phyloP scores from a whole-genome alignment of 1,139 yeast species.

The Blastobotrys ciferrii region DNA sequence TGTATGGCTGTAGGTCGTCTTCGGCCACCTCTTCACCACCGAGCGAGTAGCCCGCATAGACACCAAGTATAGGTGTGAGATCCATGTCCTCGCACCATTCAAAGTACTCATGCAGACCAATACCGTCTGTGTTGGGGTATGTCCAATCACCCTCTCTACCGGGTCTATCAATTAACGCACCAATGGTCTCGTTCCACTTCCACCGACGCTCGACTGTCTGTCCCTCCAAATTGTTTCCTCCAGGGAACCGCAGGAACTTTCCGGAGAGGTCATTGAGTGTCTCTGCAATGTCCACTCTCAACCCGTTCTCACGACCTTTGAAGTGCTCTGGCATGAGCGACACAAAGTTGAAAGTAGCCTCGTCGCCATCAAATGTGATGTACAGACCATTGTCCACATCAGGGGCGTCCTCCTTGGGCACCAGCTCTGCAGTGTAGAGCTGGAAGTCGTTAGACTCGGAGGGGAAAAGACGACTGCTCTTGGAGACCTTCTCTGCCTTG shows the following conservation, averaged over 20 bases:
- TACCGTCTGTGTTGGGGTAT: constrained; percentile 12
- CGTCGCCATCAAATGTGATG: constrained; percentile 10
- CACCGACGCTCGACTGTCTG: constrained; percentile 8
- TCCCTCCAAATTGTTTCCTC: constrained; percentile 14
- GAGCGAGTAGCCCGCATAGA: constrained; percentile 10
- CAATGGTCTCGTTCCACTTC: constrained; percentile 14
- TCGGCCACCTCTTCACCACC: neutral
- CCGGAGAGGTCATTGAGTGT: constrained; percentile 6
- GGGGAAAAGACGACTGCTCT: constrained; percentile 10
- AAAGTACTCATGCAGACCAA: constrained; percentile 11
- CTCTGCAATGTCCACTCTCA: constrained; percentile 11
- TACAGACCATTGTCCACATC: constrained; percentile 9
- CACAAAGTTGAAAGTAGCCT: constrained; percentile 13
- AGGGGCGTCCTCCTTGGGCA: constrained; percentile 3
- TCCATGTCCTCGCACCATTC: constrained; percentile 16
- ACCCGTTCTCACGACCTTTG: constrained; percentile 14
- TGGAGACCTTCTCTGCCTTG: constrained; percentile 8
- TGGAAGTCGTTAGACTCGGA: constrained; percentile 8
- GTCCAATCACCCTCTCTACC: constrained; percentile 13
- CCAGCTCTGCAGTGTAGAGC: constrained; percentile 12
- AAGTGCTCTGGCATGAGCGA: constrained; percentile 13
- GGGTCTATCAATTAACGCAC: constrained; percentile 10
- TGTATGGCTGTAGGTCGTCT: constrained; percentile 8
- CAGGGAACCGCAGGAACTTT: constrained; percentile 13
- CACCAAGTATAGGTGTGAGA: constrained; percentile 11